Percentiles rank a stretch among this genome's conserved stretches.
phyloP scores from a whole-genome alignment of 208 protist species.

The Trypanosoma mega region DNA sequence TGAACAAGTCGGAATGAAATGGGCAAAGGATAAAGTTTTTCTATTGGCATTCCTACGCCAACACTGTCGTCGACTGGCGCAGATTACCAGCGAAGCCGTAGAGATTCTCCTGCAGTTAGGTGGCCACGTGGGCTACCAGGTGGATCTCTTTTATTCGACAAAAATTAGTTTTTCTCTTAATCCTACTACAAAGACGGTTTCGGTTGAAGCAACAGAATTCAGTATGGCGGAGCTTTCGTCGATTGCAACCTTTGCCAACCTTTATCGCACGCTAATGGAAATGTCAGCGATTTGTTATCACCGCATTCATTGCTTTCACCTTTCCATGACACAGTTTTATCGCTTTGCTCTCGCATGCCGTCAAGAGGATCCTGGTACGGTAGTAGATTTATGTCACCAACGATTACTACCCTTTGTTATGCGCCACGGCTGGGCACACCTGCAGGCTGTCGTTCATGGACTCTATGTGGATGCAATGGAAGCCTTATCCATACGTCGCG shows the following conservation, averaged over 20 bases:
- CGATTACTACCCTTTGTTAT: slow-evolving; percentile 58
- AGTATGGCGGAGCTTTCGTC: slow-evolving; percentile 40
- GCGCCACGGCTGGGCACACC: slow-evolving; percentile 41
- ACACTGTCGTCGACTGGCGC: too few species aligned
- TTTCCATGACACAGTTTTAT: slow-evolving; percentile 51
- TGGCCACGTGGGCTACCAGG: too few species aligned
- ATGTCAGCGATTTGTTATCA: slow-evolving; percentile 35
- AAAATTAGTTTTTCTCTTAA: too few species aligned
- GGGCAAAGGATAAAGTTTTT: too few species aligned
- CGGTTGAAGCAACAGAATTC: slow-evolving; percentile 16
- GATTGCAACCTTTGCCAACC: slow-evolving; percentile 24
- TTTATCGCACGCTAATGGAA: slow-evolving; percentile 53
- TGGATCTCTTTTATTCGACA: too few species aligned
- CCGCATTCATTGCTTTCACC: slow-evolving; percentile 35
- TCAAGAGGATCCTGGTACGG: slow-evolving; percentile 34
- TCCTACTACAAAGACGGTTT: background rate
- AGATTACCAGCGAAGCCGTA: too few species aligned
- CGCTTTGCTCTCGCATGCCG: slow-evolving; percentile 52
- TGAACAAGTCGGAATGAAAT: too few species aligned
- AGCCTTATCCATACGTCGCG: slow-evolving; percentile 29
- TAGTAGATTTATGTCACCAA: slow-evolving; percentile 37
- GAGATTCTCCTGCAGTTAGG: too few species aligned
- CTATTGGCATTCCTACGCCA: too few species aligned
- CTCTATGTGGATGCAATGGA: slow-evolving; percentile 59
- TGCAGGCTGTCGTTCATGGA: slow-evolving; percentile 49